Base-by-base conservation (phyloP, 164 flowering plant species). In the Chloranthus sessilifolius region DNA sequence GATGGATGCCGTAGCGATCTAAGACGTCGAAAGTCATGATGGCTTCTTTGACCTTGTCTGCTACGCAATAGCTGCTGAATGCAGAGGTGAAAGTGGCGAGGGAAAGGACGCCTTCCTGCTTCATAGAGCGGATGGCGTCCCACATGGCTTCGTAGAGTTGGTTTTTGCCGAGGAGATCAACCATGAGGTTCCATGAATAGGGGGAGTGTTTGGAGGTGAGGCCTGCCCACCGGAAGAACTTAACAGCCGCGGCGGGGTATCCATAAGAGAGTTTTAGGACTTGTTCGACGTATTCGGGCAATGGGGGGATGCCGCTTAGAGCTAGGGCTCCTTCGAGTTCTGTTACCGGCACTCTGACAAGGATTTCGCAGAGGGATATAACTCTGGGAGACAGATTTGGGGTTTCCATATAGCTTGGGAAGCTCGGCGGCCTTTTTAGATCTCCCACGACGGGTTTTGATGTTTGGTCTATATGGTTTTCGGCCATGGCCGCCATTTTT, bases 51-150 rank as follows among this genome's bases (percentile, higher is more conserved):
- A 63, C 29, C 70, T 72, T 78, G 12, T 70, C 68, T 0, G 76
- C 84, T 21, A 4, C 14, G 43, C 85, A 82, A 47, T 88, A 88
- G 50, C 85, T 88, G 31, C 65, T 69, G 31, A 88, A 85, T n/a
- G 64, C 79, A 0, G 88, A 82, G 3, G 65, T 81, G 50, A 84
- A 88, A 0, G 96, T 73, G 0, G 79, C 59, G 52, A 76, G 5
- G 0, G 86, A 66, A 3, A 88, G 60, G 40, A 68, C 37, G 1
- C 66, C 68, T 15, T 84, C 88, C 29, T 71, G 59, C 69, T 66
- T 80, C 96, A 88, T 88, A 2, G 85, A 67, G 55, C 89, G 62
- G n/a, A 84, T 64, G 1, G 88, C 90, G 40, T 81, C 88, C 94
- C 96, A 81, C 94, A 85, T 82, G 19, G 64, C 63, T 20, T 88